Percentiles rank a stretch among this genome's conserved stretches.
phyloP scores from a whole-genome alignment of 2,329 filamentous ascomycete genomes.

The Pseudogymnoascus sp. region DNA sequence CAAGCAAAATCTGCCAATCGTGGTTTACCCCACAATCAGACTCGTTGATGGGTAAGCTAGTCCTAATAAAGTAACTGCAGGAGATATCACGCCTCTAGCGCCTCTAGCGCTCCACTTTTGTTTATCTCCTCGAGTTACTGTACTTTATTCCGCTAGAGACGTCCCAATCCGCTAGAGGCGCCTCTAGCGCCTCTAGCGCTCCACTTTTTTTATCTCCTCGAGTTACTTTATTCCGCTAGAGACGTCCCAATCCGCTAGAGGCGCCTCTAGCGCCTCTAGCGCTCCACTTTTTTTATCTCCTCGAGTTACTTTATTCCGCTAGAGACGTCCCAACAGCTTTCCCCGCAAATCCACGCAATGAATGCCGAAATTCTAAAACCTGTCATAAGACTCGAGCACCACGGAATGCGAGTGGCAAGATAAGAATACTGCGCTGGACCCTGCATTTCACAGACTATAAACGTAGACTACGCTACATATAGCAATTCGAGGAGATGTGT shows the following conservation, averaged over 20 bases:
- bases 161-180: no score
- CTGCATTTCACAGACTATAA: neutral
- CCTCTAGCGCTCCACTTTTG: neutral
- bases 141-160: neutral
- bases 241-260: neutral
- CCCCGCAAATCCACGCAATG: neutral
- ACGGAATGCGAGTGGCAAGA: neutral
- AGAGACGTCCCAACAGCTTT: neutral
- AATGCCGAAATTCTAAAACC: neutral
- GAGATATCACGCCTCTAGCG: neutral
- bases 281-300: neutral
- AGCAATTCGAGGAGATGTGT: neutral
- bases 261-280: no score
- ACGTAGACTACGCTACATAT: neutral
- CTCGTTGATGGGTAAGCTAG: neutral
- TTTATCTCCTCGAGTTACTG: neutral
- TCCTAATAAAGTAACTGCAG: neutral
- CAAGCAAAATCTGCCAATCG: neutral
- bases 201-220: neutral
- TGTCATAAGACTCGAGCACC: neutral
- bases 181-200: no score
- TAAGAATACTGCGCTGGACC: neutral
- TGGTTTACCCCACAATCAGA: neutral
- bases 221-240: neutral
- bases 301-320: neutral